phyloP scores from a whole-genome alignment of 2,329 filamentous ascomycete genomes.

The Xylaria hypoxylon region DNA sequence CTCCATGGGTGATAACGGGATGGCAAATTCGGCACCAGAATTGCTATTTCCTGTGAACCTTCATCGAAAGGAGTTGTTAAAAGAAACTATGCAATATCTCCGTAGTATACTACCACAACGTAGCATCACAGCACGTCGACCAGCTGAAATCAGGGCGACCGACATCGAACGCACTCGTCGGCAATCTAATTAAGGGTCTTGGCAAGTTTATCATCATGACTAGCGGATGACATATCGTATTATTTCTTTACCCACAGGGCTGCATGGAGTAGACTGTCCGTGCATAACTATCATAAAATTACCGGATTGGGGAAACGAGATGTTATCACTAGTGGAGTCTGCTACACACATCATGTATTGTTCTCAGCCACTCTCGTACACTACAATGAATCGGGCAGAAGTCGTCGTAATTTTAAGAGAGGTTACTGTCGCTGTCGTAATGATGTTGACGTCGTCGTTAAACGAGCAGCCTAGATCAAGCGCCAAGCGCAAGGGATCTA shows the following conservation, averaged over 20 bases:
- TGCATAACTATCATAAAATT: conserved; percentile 19
- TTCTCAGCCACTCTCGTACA: conserved; percentile 21
- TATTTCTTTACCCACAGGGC: conserved; percentile 24
- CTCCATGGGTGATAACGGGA: not conserved
- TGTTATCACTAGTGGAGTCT: conserved; percentile 17
- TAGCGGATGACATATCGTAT: conserved; percentile 34
- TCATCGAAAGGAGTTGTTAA: conserved; percentile 9
- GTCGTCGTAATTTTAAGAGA: conserved; percentile 27
- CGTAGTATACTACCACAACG: not conserved
- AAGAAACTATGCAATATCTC: not conserved
- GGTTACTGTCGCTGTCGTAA: conserved; percentile 28
- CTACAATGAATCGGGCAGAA: not conserved
- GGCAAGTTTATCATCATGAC: conserved; percentile 37
- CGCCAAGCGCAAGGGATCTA: conserved; percentile 22
- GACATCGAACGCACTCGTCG: conserved; percentile 9
- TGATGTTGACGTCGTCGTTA: conserved; percentile 20
- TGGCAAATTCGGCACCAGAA: not conserved
- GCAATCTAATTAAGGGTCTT: conserved; percentile 33
- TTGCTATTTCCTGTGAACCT: conserved; percentile 1
- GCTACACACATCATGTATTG: not conserved
- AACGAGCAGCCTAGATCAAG: conserved; percentile 19
- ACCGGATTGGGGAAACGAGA: conserved; percentile 35
- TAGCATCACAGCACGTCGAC: conserved; percentile 12
- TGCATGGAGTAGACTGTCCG: conserved; percentile 32
- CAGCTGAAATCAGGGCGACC: conserved; percentile 38